Conservation (phyloP, 1,284 basidiomycete genomes). For the Limonomyces culmigenus region DNA sequence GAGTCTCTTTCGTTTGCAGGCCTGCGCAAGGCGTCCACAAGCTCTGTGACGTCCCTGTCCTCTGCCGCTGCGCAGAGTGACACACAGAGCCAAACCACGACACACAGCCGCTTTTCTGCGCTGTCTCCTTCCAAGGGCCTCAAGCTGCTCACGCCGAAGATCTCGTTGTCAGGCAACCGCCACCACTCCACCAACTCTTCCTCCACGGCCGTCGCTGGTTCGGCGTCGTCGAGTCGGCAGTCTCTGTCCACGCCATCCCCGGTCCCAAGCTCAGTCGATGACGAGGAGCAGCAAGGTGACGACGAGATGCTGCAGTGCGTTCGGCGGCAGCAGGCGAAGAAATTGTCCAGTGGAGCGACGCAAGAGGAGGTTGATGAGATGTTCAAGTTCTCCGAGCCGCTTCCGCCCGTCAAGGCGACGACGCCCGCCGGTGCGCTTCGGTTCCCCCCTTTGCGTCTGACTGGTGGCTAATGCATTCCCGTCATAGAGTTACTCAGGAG, state of each 20-base stretch:
- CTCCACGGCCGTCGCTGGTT: conserved; percentile 20
- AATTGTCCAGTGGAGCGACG: conserved; percentile 66
- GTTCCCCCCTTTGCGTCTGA: no score
- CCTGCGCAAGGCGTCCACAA: conserved; percentile 62
- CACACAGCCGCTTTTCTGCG: conserved; percentile 53
- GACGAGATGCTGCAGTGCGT: conserved; percentile 97
- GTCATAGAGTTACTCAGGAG: conserved; percentile 42
- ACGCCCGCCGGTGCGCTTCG: no score
- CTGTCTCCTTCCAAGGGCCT: conserved; percentile 69
- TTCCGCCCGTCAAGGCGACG: conserved; percentile 49
- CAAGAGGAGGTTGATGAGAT: conserved; percentile 82
- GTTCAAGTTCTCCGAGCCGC: conserved; percentile 85
- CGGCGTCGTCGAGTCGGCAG: conserved; percentile 59
- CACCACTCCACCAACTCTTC: conserved; percentile 31
- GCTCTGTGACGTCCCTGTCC: conserved; percentile 50
- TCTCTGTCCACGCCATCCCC: conserved; percentile 73
- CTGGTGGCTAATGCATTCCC: conserved; percentile 1
- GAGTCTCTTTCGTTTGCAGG: conserved; percentile 63
- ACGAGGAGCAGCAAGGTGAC: conserved; percentile 85
- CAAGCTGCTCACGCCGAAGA: conserved; percentile 65
- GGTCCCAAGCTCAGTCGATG: conserved; percentile 56
- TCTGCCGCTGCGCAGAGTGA: conserved; percentile 27
- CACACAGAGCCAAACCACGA: conserved; percentile 13
- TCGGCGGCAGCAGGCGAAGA: conserved; percentile 76
- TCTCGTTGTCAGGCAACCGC: conserved; percentile 41